Base-by-base conservation (phyloP, 106 monocot species). In the Posidonia australis region DNA sequence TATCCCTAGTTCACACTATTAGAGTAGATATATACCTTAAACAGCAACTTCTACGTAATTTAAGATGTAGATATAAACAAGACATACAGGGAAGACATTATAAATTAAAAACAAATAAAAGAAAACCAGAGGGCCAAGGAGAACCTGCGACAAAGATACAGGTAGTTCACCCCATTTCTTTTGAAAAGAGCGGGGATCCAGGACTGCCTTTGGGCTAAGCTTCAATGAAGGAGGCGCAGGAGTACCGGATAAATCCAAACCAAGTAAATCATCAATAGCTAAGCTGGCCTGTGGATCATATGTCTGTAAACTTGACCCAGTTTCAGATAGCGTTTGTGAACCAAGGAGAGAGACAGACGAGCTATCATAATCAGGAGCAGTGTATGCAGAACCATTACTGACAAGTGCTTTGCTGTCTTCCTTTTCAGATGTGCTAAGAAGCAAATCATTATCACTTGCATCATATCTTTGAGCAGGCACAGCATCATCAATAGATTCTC, bases 101-200 rank as follows among this genome's bases (percentile, higher is more conserved):
- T 25, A 47, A 45, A 49, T 31, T 25, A 16, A 5, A 32, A 31
- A 31, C 7, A 19, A 51, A 43, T 41, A 13, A 63, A 54, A 26
- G 10, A 47, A 46, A 48, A 7, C 5, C 11, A 32, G 21, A 44
- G 60, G 4, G n/a, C 27, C 19, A 29, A 70, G 26, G 12, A 19
- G 20, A 52, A 96, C 94, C 94, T 96, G 80, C 22, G 86, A 77
- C 30, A 76, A 60, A 12, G 90, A 79, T 26, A 78, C 69, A 9
- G 77, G 31, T 20, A 96, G 80, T 56, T 90, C 84, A 52, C 84
- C 77, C 94, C 94, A 96, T 79, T 96, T 96, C 70, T 71, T 86
- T 62, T 96, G 94, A 60, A 90, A 96, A 65, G 80, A 80, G 36
- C 80, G 80, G 58, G 94, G 94, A 72, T 96, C 94, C 66, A 96